Percentiles rank a stretch among this genome's conserved stretches.
Evolutionary conservation across 2,329 filamentous ascomycete species (phyloP).

Genomic region (Hymenoscyphus repandus): DNA sequence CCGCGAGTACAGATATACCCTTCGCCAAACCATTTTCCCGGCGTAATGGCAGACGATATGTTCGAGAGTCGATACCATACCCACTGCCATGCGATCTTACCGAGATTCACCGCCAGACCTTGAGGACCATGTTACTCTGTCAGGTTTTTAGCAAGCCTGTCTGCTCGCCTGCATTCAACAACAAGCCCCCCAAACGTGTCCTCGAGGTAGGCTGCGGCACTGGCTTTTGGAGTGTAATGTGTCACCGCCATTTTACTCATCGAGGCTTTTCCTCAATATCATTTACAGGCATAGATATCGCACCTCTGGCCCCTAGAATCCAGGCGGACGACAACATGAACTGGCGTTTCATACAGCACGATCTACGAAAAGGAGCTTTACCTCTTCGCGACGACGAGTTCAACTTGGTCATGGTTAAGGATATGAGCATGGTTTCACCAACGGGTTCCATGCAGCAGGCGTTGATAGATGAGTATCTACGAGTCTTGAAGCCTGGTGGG

Average conservation of each 20-base stretch:
- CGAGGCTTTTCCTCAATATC: slow-evolving; percentile 64
- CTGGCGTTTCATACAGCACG: slow-evolving; percentile 86
- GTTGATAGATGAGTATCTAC: slow-evolving; percentile 66
- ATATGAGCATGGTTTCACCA: slow-evolving; percentile 64
- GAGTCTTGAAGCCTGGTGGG: slow-evolving; percentile 72
- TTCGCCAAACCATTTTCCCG: slow-evolving; percentile 54
- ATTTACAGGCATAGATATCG: slow-evolving; percentile 80
- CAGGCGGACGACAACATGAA: slow-evolving; percentile 66
- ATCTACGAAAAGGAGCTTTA: slow-evolving; percentile 68
- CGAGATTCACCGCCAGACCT: slow-evolving; percentile 81
- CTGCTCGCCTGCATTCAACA: slow-evolving; percentile 62
- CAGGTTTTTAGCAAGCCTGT: slow-evolving; percentile 77
- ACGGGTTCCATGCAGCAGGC: slow-evolving; percentile 49
- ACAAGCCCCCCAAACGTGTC: slow-evolving; percentile 68
- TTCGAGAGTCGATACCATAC: slow-evolving; percentile 71
- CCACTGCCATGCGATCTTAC: slow-evolving; percentile 84
- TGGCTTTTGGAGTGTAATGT: slow-evolving; percentile 85
- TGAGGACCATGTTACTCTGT: slow-evolving; percentile 76
- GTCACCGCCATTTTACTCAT: slow-evolving; percentile 70
- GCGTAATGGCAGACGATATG: slow-evolving; percentile 76
- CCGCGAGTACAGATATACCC: slow-evolving; percentile 15
- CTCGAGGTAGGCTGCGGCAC: slow-evolving; percentile 85
- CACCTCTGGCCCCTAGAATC: slow-evolving; percentile 61
- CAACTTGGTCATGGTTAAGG: slow-evolving; percentile 85
- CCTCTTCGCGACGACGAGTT: slow-evolving; percentile 78